Evolutionary conservation across 257 asterid species (phyloP), one percentile per base, ranked within the genome.

Genomic region (Lithospermum erythrorhizon): DNA sequence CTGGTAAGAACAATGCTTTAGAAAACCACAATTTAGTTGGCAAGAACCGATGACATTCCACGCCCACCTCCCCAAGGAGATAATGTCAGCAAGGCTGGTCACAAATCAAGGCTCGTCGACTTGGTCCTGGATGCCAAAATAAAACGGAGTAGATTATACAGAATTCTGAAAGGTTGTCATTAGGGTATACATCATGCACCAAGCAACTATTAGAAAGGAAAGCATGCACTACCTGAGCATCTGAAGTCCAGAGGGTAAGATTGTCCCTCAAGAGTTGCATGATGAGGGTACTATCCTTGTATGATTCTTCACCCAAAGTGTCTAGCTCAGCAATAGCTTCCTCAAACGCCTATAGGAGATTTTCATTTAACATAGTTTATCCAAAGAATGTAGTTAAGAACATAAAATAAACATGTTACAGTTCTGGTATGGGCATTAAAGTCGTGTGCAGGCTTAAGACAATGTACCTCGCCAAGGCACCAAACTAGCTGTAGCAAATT

Each of bases 261-360:
- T 78, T 78, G 63, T 78, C 83, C 70, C 83, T 76, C 65, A 78
- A 58, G 61, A 78, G 80, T 68, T 78, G 83, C 83, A 78, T 78
- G 58, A 78, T 78, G 65, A 78, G 83, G 67, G 83, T 78, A 75
- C 83, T 78, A 65, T 78, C 83, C 75, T 78, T 78, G 78, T 78
- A 78, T 16, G 83, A 78, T 57, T 78, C 83, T 67, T 78, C 83
- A 56, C 83, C 83, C 74, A 78, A 65, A 32, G 80, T 78, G 70
- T 78, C 83, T 71, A 78, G 66, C 76, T 78, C 83, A 68, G 83
- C 83, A 59, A 78, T 78, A 32, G 83, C 83, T 63, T 78, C 83
- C 76, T 78, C 83, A 62, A 78, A 78, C 59, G 83, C 83, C 83
- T 78, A 49, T 13, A 55, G 17, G 35, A 11, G 53, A 56, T 53